Base-by-base conservation (phyloP, 306 rosid species). In the Dalbergia cochinchinensis region DNA sequence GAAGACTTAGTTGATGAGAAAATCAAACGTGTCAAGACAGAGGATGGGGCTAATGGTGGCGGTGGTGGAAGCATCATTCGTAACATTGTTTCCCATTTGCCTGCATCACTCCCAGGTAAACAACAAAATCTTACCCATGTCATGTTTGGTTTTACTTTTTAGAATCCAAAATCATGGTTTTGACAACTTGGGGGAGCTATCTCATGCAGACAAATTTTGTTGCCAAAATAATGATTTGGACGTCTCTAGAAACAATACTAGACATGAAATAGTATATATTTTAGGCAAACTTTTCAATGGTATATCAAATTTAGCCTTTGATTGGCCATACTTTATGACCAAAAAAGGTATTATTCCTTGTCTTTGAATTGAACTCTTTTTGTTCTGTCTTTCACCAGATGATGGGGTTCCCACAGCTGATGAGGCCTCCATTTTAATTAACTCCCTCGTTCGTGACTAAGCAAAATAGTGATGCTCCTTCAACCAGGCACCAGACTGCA, bases 381-480 rank as follows among this genome's bases (percentile, higher is more conserved):
- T 61, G 18, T 13, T 61, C 7, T 34, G 47, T 42, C 11, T 33
- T 41, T 68, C 15, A 51, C 4, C 75, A 83, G 89, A 86, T 71
- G 81, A 55, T 67, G 83, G 85, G 2, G 83, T 35, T 66, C 89
- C 85, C 0, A 86, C 89, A 18, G 87, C 85, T 44, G 89, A 86
- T 4, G 87, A 83, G 71, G 89, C 89, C 6, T 67, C 83, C 42
- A 14, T 86, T 72, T 83, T 86, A 13, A 76, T 86, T 16, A 86
- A 76, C 78, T 72, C 85, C 66, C 81, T 86, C 44, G 87, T 86
- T 80, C 87, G 89, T 67, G 87, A 86, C 47, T 86, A 72, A 61
- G 11, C 37, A 54, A 0, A 20, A 1, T 26, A 26, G 31, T 26
- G 31, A 26, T 26, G 62, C 59, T 61, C 19, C 57, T 22, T 81